Conservation (phyloP, 805 yeast species). For the Candida schatavii region DNA sequence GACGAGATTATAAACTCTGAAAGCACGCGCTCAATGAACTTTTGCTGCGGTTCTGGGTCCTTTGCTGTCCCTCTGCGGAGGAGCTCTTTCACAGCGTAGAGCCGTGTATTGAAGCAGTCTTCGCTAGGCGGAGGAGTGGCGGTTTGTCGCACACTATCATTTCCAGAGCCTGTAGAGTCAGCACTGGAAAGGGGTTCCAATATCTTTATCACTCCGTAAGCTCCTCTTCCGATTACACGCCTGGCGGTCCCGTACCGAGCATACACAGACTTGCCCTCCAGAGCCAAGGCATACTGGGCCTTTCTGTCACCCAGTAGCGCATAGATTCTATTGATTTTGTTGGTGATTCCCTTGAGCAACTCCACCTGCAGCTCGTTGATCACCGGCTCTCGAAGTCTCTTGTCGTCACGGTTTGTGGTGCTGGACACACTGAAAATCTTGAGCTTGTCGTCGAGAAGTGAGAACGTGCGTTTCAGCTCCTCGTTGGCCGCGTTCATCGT, state of each 20-base stretch:
- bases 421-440: conserved; percentile 24
- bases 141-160: background rate
- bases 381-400: conserved; percentile 20
- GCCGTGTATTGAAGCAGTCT: conserved; percentile 3
- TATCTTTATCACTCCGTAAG: conserved; percentile 37
- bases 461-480: conserved; percentile 32
- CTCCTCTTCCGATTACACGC: conserved; percentile 35
- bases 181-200: conserved; percentile 17
- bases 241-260: conserved; percentile 34
- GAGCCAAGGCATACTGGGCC: conserved; percentile 10
- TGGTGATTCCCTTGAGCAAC: conserved; percentile 20
- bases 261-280: conserved; percentile 22
- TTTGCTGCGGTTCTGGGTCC: conserved; percentile 27
- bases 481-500: conserved; percentile 25
- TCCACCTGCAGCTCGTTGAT: conserved; percentile 27
- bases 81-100: conserved; percentile 36
- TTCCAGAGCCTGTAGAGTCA: background rate
- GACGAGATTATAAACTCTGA: conserved; percentile 89
- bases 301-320: conserved; percentile 8
- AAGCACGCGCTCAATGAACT: conserved; percentile 69
- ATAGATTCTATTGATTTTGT: conserved; percentile 15
- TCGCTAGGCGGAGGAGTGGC: background rate
- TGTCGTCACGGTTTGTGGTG: conserved; percentile 16
- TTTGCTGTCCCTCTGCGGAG: conserved; percentile 15
- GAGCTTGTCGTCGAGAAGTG: conserved; percentile 20